Evolutionary conservation across 805 yeast genomes (phyloP), one percentile per base, ranked within the genome.

Genomic region (Saccharomyces eubayanus): DNA sequence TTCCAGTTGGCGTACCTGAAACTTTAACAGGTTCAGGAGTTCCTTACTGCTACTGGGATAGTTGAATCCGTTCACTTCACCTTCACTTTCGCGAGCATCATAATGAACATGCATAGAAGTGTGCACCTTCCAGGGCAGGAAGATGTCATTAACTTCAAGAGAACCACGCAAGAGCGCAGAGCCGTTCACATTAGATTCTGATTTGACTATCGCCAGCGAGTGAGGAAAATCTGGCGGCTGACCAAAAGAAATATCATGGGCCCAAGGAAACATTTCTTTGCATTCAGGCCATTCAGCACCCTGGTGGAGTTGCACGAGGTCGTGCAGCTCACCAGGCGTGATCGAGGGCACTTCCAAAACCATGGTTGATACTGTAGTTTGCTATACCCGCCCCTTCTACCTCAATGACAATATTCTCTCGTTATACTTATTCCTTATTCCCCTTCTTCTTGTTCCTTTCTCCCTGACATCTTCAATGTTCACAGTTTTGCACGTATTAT

Each of bases 201-300:
- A 62, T 14, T 75, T 66, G 47, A 72, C 71, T 6, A 66, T 61
- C 2, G 72, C 60, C 29, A 61, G 31, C 24, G 61, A 70, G 60
- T 68, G 81, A 72, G 67, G 76, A 47, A 77, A 69, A 62, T 82
- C 86, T 27, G 84, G 79, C 46, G 76, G 72, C 62, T 82, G 81
- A 36, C 76, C 74, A 12, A 74, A 75, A 57, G 84, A 82, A 47
- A 87, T 73, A 0, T 96, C 94, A 66, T 91, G 96, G 28, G 89
- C 74, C 97, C 97, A 90, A 0, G 97, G 97, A 62, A 90, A 91
- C 77, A 91, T 80, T 10, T 64, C 63, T 27, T 75, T 78, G 20
- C 91, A 84, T 3, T 79, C 79, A 0, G 97, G 96, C 45, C 84
- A 63, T 2, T 74, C 71, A 9, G 53, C 53, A 12, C 51, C 14